A percentile compares a stretch with the other conserved stretches of the same genome.
phyloP scores from a whole-genome alignment of 495 filamentous ascomycete genomes.

The Annulohypoxylon bovei region DNA sequence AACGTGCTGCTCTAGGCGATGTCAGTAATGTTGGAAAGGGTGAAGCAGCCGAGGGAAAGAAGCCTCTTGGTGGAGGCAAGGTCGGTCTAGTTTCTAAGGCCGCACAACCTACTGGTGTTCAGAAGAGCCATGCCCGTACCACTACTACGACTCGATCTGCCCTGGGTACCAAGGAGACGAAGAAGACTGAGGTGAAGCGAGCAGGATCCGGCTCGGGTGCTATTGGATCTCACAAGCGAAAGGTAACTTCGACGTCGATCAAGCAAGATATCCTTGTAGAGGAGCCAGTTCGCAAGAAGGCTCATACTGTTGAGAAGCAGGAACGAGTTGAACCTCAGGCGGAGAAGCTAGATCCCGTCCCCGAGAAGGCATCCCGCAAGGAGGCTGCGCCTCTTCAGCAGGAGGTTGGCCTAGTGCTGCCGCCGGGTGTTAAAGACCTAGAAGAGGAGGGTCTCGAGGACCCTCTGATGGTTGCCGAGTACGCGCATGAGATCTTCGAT shows the following conservation, averaged over 20 bases:
- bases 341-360: constrained; percentile 54
- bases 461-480: constrained; percentile 96
- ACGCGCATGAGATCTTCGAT: constrained; percentile 96
- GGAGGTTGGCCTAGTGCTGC: constrained; percentile 44
- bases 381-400: constrained; percentile 78
- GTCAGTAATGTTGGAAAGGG: constrained; percentile 92
- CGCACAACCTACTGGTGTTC: constrained; percentile 75
- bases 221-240: constrained; percentile 71
- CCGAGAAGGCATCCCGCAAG: constrained; percentile 77
- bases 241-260: constrained; percentile 57
- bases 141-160: constrained; percentile 72
- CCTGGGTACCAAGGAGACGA: constrained; percentile 70
- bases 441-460: constrained; percentile 91
- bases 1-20: constrained; percentile 85
- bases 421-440: constrained; percentile 69
- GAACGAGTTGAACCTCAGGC: constrained; percentile 51
- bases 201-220: constrained; percentile 77
- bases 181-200: constrained; percentile 74
- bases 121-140: constrained; percentile 74
- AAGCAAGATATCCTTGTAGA: constrained; percentile 71
- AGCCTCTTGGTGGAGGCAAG: constrained; percentile 64
- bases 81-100: constrained; percentile 79
- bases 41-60: constrained; percentile 77
- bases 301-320: constrained; percentile 51
- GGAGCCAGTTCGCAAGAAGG: constrained; percentile 64